Conservation (phyloP, 441 rosid species). For the Eutrema salsugineum region DNA sequence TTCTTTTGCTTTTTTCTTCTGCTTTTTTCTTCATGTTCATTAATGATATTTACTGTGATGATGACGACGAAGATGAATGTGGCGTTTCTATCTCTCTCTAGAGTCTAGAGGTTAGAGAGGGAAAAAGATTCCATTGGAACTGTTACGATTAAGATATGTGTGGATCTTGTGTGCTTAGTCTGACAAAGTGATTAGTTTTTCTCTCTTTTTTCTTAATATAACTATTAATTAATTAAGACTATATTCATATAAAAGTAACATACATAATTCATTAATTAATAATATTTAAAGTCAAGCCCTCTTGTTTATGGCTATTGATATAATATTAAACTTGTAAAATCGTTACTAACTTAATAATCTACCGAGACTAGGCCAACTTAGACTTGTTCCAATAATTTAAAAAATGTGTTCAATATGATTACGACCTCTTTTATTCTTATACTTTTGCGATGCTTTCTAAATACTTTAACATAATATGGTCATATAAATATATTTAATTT, state of each 20-base stretch:
- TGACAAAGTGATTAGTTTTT: conserved; percentile 28
- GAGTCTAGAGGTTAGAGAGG: conserved; percentile 9
- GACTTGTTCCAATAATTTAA: conserved; percentile 18
- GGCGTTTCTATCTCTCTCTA: conserved; percentile 9
- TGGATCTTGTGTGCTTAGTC: conserved; percentile 45
- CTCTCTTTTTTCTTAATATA: neutral
- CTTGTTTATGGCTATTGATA: neutral
- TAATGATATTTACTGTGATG: conserved; percentile 4
- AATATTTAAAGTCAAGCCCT: neutral
- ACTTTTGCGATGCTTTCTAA: neutral
- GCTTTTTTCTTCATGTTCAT: conserved; percentile 9
- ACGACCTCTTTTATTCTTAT: conserved; percentile 4
- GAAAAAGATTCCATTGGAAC: conserved; percentile 46
- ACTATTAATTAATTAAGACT: neutral
- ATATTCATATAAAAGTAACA: too few species aligned
- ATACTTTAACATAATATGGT: neutral
- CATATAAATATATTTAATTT: neutral
- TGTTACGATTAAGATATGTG: conserved; percentile 35
- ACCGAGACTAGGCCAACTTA: conserved; percentile 8
- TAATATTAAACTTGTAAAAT: neutral
- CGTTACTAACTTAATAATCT: neutral
- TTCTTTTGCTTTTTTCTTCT: too few species aligned
- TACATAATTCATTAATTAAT: neutral
- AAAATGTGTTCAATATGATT: conserved; percentile 16
- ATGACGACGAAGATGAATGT: conserved; percentile 17